These are phyloP conservation scores for Fistulinella prunicolor DNA, from an alignment of 768 basidiomycete species.

Conservation along the genomic window DNA sequence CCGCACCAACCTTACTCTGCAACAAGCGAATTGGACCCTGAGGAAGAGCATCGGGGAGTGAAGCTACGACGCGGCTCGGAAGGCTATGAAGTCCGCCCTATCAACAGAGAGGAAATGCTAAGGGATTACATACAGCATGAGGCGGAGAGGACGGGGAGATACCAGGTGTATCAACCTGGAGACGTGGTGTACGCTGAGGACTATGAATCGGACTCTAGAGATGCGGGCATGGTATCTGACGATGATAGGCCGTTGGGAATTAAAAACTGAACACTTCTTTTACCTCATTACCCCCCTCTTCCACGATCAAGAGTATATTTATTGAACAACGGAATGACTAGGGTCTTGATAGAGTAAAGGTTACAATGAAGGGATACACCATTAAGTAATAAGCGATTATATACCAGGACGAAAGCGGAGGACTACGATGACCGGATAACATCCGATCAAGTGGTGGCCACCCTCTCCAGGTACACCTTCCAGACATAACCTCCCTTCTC, in stretches of 20 bases:
- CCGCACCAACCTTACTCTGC: conserved; percentile 18
- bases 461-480: conserved; percentile 64
- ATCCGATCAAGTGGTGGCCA: conserved; percentile 22
- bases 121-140: conserved; percentile 51
- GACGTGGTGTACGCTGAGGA: conserved; percentile 46
- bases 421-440: conserved; percentile 3
- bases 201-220: conserved; percentile 19
- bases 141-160: conserved; percentile 56
- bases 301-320: conserved; percentile 1
- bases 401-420: conserved; percentile 15
- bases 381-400: conserved; percentile 33
- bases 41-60: conserved; percentile 34
- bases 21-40: conserved; percentile 25
- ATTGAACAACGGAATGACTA: conserved; percentile 16
- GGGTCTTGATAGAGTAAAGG: conserved; percentile 24
- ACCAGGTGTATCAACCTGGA: conserved; percentile 66
- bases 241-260: conserved; percentile 23
- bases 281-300: background rate
- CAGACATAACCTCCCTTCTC: conserved; percentile 66
- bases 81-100: conserved; percentile 69
- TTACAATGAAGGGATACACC: conserved; percentile 27
- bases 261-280: conserved; percentile 8
- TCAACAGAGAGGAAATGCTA: conserved; percentile 64
- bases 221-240: conserved; percentile 9
- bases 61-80: conserved; percentile 71